A percentile compares a stretch with the other conserved stretches of the same genome.
Conservation (phyloP, 2,329 filamentous ascomycete species). For the Cercospora sp. region DNA sequence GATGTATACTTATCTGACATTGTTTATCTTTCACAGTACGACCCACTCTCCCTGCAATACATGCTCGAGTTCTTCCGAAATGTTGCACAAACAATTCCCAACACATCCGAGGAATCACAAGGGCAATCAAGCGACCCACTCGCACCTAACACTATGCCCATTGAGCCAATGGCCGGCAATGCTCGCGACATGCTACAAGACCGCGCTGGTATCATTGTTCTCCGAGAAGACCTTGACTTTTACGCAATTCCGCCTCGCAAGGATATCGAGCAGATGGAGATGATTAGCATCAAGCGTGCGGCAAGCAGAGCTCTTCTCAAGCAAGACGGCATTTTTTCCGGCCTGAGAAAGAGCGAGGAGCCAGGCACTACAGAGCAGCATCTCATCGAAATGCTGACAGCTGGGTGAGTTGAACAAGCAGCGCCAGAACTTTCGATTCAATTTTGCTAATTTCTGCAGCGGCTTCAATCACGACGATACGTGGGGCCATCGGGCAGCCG, state of each 20-base stretch:
- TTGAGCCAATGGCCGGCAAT: constrained; percentile 65
- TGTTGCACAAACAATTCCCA: constrained; percentile 94
- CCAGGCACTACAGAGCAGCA: constrained; percentile 96
- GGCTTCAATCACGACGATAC: constrained; percentile 94
- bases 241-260: constrained; percentile 87
- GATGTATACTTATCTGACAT: constrained; percentile 58
- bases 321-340: constrained; percentile 95
- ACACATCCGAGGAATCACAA: constrained; percentile 58
- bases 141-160: constrained; percentile 65
- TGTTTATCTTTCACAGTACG: constrained; percentile 70
- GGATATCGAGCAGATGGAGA: constrained; percentile 82
- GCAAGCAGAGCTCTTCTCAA: constrained; percentile 81
- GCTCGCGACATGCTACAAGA: constrained; percentile 78
- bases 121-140: constrained; percentile 39
- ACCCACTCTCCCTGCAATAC: constrained; percentile 92
- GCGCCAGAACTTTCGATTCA: background rate
- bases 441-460: constrained; percentile 49
- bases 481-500: constrained; percentile 96
- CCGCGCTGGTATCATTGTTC: constrained; percentile 91
- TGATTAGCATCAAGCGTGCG: constrained; percentile 94
- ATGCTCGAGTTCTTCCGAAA: constrained; percentile 98
- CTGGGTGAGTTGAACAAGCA: constrained; percentile 66
- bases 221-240: constrained; percentile 95
- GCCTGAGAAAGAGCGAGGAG: constrained; percentile 91
- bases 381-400: constrained; percentile 98